These are phyloP conservation scores for Pichia sp. DNA, from an alignment of 1,139 yeast genomes.

Conservation along the genomic window DNA sequence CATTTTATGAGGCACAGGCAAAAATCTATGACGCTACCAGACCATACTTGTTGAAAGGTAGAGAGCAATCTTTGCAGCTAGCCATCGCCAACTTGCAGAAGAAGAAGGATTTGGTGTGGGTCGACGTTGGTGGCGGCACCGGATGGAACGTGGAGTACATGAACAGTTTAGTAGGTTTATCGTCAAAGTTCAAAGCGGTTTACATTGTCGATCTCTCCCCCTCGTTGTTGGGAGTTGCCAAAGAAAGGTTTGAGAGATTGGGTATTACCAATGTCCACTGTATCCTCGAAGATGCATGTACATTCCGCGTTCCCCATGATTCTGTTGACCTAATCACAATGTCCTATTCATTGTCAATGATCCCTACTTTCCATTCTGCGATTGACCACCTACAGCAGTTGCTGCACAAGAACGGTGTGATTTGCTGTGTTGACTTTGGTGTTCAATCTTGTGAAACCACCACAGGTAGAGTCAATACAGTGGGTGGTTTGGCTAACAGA, in stretches of 20 bases:
- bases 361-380: conserved; percentile 78
- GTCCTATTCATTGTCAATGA: conserved; percentile 79
- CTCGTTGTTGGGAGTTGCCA: conserved; percentile 69
- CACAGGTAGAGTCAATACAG: conserved; percentile 66
- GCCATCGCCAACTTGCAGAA: conserved; percentile 52
- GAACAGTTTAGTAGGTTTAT: conserved; percentile 51
- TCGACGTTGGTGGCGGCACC: conserved; percentile 84
- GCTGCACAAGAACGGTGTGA: conserved; percentile 51
- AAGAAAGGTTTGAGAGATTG: conserved; percentile 47
- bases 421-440: conserved; percentile 77
- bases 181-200: conserved; percentile 53
- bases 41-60: conserved; percentile 59
- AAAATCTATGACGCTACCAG: conserved; percentile 70
- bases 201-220: conserved; percentile 75
- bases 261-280: conserved; percentile 67
- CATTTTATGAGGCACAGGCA: conserved; percentile 73
- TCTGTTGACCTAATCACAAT: conserved; percentile 67
- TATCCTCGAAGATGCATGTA: conserved; percentile 71
- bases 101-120: conserved; percentile 58
- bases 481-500: conserved; percentile 68
- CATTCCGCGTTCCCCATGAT: conserved; percentile 45
- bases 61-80: conserved; percentile 58
- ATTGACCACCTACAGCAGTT: conserved; percentile 60
- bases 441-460: conserved; percentile 63
- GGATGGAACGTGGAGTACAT: conserved; percentile 77